A percentile compares a stretch with the other conserved stretches of the same genome.
phyloP scores from a whole-genome alignment of 1,284 basidiomycete species.

The Grifola frondosa region DNA sequence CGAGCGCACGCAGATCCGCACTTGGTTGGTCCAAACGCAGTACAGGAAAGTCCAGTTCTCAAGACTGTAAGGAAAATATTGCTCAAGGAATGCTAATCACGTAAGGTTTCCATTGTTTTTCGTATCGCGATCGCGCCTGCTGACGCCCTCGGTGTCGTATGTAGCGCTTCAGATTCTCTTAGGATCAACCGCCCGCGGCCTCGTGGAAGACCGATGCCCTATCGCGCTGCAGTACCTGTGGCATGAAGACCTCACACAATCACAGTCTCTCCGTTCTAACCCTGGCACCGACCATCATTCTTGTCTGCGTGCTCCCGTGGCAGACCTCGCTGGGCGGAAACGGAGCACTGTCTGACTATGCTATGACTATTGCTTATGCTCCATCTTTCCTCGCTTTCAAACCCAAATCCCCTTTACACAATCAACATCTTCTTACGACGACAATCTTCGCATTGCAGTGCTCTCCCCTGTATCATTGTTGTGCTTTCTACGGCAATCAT shows the following conservation, averaged over 20 bases:
- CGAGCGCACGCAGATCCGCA: constrained; percentile 52
- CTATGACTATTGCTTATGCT: constrained; percentile 29
- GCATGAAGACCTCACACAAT: constrained; percentile 13
- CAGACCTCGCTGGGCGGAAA: constrained; percentile 2
- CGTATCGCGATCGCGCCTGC: not conserved
- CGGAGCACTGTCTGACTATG: constrained; percentile 19
- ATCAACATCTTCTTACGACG: constrained; percentile 6
- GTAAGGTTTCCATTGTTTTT: constrained; percentile 42
- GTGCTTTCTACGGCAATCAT: too few species aligned
- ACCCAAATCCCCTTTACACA: constrained; percentile 5
- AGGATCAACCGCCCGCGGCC: constrained; percentile 68
- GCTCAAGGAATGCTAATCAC: constrained; percentile 46
- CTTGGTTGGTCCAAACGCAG: constrained; percentile 65
- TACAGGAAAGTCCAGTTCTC: constrained; percentile 30
- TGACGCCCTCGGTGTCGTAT: constrained; percentile 3
- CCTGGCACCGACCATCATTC: not conserved
- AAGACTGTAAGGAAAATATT: constrained; percentile 50
- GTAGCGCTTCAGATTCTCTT: constrained; percentile 59
- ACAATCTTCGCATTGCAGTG: constrained; percentile 7
- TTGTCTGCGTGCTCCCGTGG: constrained; percentile 7
- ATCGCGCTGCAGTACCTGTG: constrained; percentile 27
- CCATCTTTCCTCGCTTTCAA: constrained; percentile 16
- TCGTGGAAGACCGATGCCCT: constrained; percentile 53
- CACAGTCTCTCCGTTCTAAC: constrained; percentile 7
- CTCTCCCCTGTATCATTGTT: constrained; percentile 7